A percentile compares a stretch with the other conserved stretches of the same genome.
These are phyloP conservation scores for Naganishia vaughanmartiniae DNA, from an alignment of 768 basidiomycete species.

Conservation along the genomic window DNA sequence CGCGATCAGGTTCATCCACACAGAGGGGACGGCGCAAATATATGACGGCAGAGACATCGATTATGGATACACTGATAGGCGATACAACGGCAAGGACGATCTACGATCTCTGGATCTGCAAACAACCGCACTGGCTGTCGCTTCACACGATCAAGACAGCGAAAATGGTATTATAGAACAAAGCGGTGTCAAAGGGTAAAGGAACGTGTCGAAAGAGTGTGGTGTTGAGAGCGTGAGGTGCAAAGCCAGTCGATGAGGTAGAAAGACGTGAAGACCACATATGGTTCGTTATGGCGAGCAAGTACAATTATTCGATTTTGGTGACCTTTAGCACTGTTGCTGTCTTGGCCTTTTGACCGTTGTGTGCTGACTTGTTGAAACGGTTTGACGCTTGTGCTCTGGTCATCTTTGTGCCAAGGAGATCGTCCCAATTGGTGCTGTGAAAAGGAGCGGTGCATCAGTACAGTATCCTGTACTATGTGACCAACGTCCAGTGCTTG, in stretches of 20 bases:
- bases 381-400: conserved; percentile 44
- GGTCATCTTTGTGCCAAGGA: conserved; percentile 71
- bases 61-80: conserved; percentile 14
- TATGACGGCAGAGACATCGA: background rate
- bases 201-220: conserved; percentile 21
- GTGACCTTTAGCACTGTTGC: conserved; percentile 11
- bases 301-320: conserved; percentile 10
- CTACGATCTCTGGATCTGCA: background rate
- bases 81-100: conserved; percentile 10
- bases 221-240: background rate
- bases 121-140: background rate
- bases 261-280: background rate
- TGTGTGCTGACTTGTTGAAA: conserved; percentile 23
- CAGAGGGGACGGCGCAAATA: background rate
- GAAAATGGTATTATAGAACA: background rate
- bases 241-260: background rate
- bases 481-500: too few species aligned
- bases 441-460: background rate
- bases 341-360: conserved; percentile 12
- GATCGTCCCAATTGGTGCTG: conserved; percentile 77
- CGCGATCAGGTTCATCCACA: too few species aligned
- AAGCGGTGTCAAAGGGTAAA: background rate
- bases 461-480: background rate
- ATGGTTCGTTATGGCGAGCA: background rate
- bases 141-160: background rate